phyloP scores from a whole-genome alignment of 1,284 basidiomycete genomes.

The Heterobasidion occidentale region DNA sequence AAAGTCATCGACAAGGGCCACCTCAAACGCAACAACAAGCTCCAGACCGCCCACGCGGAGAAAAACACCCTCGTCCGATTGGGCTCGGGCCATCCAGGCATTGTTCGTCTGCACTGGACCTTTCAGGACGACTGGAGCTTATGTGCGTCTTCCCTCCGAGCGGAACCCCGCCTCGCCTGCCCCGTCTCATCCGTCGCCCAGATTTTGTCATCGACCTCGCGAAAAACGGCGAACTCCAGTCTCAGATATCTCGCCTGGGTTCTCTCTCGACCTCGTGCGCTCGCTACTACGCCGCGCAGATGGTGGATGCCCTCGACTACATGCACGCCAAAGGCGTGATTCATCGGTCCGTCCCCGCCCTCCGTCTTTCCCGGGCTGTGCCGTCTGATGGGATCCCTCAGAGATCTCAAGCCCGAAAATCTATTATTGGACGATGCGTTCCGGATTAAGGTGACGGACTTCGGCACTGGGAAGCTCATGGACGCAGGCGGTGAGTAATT shows the following conservation, averaged over 20 bases:
- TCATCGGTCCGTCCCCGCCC: conserved; percentile 54
- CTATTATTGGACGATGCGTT: conserved; percentile 80
- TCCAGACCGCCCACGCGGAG: conserved; percentile 56
- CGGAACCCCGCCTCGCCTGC: neutral
- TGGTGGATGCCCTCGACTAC: conserved; percentile 82
- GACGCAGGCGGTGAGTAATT: conserved; percentile 36
- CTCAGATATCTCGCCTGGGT: conserved; percentile 70
- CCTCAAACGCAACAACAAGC: conserved; percentile 60
- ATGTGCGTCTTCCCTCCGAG: conserved; percentile 48
- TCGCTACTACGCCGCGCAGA: conserved; percentile 81
- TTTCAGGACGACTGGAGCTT: conserved; percentile 82
- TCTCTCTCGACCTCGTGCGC: conserved; percentile 74
- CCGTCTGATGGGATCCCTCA: conserved; percentile 16
- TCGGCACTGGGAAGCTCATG: conserved; percentile 91
- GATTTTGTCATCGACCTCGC: conserved; percentile 91
- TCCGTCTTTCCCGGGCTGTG: conserved; percentile 4
- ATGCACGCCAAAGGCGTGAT: conserved; percentile 87
- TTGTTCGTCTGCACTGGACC: conserved; percentile 74
- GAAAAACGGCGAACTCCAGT: conserved; percentile 84
- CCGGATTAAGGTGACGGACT: conserved; percentile 93
- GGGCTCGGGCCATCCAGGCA: conserved; percentile 71
- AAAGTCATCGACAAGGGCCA: conserved; percentile 75
- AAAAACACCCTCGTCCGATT: conserved; percentile 56
- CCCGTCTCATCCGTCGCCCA: conserved; percentile 20
- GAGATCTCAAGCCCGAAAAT: conserved; percentile 91